Conservation (phyloP, 1,284 basidiomycete genomes). For the Singerocomus inundabilis region DNA sequence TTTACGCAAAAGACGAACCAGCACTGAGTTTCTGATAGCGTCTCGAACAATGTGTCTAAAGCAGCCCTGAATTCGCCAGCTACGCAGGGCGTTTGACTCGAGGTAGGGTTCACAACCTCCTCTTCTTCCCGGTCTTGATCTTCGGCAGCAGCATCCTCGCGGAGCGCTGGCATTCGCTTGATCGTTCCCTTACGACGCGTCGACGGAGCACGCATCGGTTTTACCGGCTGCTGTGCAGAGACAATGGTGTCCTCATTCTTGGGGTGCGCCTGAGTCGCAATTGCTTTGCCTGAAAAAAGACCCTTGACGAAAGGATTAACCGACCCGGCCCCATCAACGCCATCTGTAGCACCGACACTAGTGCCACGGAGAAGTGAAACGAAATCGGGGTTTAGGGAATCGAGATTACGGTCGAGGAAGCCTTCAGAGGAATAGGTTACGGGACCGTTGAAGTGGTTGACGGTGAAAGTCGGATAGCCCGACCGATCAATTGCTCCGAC, state of each 20-base stretch:
- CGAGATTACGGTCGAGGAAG: constrained; percentile 88
- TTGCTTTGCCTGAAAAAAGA: constrained; percentile 84
- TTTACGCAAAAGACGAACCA: constrained; percentile 95
- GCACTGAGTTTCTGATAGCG: constrained; percentile 84
- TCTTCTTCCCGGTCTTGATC: constrained; percentile 57
- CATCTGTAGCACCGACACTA: constrained; percentile 37
- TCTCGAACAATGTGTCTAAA: constrained; percentile 84
- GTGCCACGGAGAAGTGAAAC: constrained; percentile 83
- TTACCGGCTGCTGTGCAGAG: constrained; percentile 87
- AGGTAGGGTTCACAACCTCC: constrained; percentile 36
- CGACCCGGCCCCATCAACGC: constrained; percentile 67
- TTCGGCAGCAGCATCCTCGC: constrained; percentile 48
- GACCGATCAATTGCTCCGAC: constrained; percentile 71
- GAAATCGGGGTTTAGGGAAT: constrained; percentile 91
- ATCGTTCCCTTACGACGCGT: constrained; percentile 76
- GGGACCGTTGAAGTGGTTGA: constrained; percentile 89
- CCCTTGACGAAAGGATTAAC: constrained; percentile 90
- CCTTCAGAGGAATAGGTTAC: constrained; percentile 90
- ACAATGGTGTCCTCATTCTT: constrained; percentile 93
- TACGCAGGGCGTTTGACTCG: constrained; percentile 61
- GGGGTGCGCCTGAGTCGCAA: constrained; percentile 89
- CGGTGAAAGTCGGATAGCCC: constrained; percentile 85
- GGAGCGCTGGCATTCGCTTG: constrained; percentile 59
- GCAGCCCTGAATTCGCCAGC: constrained; percentile 87
- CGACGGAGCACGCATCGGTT: constrained; percentile 90